Evolutionary conservation across 2,329 filamentous ascomycete genomes (phyloP).

Genomic region (Cladophialophora psammophila): DNA sequence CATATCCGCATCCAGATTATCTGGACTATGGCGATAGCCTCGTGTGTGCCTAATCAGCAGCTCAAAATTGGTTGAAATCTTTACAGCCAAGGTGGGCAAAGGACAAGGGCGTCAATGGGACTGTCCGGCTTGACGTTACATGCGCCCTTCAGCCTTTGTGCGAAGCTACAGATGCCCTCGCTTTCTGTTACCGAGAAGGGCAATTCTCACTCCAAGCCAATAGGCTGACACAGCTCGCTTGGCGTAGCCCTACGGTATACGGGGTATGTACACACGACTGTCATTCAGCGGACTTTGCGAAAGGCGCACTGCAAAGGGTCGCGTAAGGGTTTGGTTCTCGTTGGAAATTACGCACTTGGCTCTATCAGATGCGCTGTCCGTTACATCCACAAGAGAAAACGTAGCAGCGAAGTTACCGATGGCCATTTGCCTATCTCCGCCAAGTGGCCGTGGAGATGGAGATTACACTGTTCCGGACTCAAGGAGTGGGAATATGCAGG

Average conservation of each 20-base stretch:
- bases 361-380: neutral
- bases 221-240: slow-evolving; percentile 22
- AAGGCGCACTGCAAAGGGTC: neutral
- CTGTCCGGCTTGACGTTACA: slow-evolving; percentile 22
- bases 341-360: neutral
- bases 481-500: neutral
- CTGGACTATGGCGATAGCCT: slow-evolving; percentile 1
- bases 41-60: neutral
- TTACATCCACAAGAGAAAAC: neutral
- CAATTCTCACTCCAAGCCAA: slow-evolving; percentile 10
- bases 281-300: neutral
- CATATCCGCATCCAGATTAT: slow-evolving; percentile 14
- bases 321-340: neutral
- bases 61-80: neutral
- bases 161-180: slow-evolving; percentile 5
- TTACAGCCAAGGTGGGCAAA: neutral
- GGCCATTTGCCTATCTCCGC: neutral
- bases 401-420: neutral
- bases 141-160: slow-evolving; percentile 22
- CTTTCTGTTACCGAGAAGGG: slow-evolving; percentile 19
- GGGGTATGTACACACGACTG: neutral
- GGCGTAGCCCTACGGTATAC: slow-evolving; percentile 16
- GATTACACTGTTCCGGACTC: slow-evolving; percentile 5
- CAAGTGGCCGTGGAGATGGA: neutral
- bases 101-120: neutral